A percentile compares a stretch with the other conserved stretches of the same genome.
Conservation (phyloP, 768 basidiomycete species). For the Candolleomyces eurysporus region DNA sequence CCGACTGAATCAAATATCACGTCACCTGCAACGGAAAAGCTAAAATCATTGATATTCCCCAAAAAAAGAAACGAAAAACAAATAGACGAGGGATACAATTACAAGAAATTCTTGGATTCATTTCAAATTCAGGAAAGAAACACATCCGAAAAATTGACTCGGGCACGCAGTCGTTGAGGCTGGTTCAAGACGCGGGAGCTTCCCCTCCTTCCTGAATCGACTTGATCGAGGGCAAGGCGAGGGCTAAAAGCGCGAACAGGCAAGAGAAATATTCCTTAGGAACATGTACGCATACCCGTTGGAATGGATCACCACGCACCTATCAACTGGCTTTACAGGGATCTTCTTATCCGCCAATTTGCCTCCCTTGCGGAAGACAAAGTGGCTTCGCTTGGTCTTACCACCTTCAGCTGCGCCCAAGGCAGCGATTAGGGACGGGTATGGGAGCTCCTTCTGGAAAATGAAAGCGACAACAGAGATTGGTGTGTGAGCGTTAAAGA, state of each 20-base stretch:
- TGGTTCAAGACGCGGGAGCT: too few relatives aligned
- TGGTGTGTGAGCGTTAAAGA: too few relatives aligned
- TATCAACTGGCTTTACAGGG: conserved; percentile 85
- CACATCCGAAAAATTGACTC: too few relatives aligned
- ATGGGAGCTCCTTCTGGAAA: conserved; percentile 78
- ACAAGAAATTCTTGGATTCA: too few relatives aligned
- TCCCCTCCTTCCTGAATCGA: conserved; percentile 18
- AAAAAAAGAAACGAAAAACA: too few relatives aligned
- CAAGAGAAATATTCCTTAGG: not conserved
- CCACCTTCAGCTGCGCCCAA: conserved; percentile 80
- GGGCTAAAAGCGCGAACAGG: conserved; percentile 38
- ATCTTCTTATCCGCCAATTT: conserved; percentile 82
- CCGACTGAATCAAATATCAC: too few relatives aligned
- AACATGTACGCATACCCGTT: not conserved
- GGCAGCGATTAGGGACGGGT: conserved; percentile 71
- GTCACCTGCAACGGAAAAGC: too few relatives aligned
- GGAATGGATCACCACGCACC: conserved; percentile 40
- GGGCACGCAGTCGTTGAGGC: too few relatives aligned
- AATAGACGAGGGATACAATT: too few relatives aligned
- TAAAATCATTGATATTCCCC: too few relatives aligned
- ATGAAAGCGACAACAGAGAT: too few relatives aligned
- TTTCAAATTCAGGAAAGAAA: too few relatives aligned
- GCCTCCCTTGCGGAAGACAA: conserved; percentile 90
- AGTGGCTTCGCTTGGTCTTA: conserved; percentile 89
- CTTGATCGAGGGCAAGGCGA: conserved; percentile 65